A percentile compares a stretch with the other conserved stretches of the same genome.
Conservation (phyloP, 2,329 filamentous ascomycete species). For the Colletotrichum filicis region DNA sequence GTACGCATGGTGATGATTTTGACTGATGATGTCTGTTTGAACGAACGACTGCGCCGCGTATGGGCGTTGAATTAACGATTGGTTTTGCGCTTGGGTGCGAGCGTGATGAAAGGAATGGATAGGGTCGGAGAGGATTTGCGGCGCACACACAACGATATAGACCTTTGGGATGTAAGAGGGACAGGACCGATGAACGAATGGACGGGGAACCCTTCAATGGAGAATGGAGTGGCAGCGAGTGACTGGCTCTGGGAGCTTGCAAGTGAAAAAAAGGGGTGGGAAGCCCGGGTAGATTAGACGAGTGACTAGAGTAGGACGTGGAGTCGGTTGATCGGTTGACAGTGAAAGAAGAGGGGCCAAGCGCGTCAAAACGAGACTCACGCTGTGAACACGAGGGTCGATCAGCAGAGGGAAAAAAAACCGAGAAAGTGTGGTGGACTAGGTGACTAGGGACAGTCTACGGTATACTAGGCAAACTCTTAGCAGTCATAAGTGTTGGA, state of each 20-base stretch:
- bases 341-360: slow-evolving; percentile 8
- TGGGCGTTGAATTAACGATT: slow-evolving; percentile 20
- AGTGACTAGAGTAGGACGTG: slow-evolving; percentile 3
- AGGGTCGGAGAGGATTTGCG: slow-evolving; percentile 17
- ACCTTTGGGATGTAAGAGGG: slow-evolving; percentile 15
- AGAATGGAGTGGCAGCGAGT: slow-evolving; percentile 10
- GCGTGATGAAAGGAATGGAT: slow-evolving; percentile 30
- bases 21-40: slow-evolving; percentile 2
- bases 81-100: slow-evolving; percentile 13
- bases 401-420: background rate
- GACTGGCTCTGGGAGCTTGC: background rate
- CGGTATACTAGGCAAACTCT: background rate
- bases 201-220: slow-evolving; percentile 24
- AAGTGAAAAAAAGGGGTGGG: slow-evolving; percentile 25
- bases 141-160: slow-evolving; percentile 30
- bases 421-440: background rate
- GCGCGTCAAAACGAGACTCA: background rate
- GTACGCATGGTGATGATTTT: slow-evolving; percentile 16
- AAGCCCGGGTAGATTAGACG: slow-evolving; percentile 31
- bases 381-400: background rate
- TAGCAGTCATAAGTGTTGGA: background rate
- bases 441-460: background rate
- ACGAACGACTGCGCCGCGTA: slow-evolving; percentile 29
- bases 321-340: background rate
- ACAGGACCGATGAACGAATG: slow-evolving; percentile 19